phyloP scores from a whole-genome alignment of 2,329 filamentous ascomycete species.

The Dactylellina haptotyla region DNA sequence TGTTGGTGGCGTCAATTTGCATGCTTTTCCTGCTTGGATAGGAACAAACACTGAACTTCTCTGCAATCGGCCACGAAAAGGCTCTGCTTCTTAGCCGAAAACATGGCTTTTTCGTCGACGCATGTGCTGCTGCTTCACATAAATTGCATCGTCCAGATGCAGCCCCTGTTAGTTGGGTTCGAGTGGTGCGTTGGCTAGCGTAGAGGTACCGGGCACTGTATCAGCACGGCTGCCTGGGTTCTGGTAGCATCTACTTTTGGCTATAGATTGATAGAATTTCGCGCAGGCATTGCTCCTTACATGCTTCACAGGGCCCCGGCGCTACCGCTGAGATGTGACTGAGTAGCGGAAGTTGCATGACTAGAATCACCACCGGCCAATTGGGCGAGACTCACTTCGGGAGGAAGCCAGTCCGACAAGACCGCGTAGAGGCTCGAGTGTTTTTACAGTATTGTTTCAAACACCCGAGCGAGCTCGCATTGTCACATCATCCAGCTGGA shows the following conservation, averaged over 20 bases:
- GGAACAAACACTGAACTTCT: conserved; percentile 13
- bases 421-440: background rate
- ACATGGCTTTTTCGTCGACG: conserved; percentile 30
- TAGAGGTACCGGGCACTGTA: conserved; percentile 32
- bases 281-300: conserved; percentile 38
- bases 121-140: conserved; percentile 52
- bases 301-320: conserved; percentile 4
- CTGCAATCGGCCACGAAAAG: conserved; percentile 21
- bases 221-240: conserved; percentile 37
- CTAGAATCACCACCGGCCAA: conserved; percentile 7
- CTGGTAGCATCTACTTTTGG: conserved; percentile 42
- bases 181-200: conserved; percentile 42
- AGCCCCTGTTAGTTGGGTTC: conserved; percentile 3
- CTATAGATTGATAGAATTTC: conserved; percentile 25
- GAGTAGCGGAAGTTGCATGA: conserved; percentile 22
- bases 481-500: too few relatives aligned
- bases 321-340: conserved; percentile 29
- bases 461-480: too few relatives aligned
- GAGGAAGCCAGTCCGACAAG: background rate
- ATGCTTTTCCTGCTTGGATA: conserved; percentile 45
- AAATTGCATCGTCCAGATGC: conserved; percentile 34
- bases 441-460: too few relatives aligned
- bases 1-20: conserved; percentile 53
- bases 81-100: conserved; percentile 25
- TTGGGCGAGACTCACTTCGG: background rate